These are phyloP conservation scores for Adansonia gregorii DNA, from an alignment of 441 rosid genomes.

Conservation along the genomic window DNA sequence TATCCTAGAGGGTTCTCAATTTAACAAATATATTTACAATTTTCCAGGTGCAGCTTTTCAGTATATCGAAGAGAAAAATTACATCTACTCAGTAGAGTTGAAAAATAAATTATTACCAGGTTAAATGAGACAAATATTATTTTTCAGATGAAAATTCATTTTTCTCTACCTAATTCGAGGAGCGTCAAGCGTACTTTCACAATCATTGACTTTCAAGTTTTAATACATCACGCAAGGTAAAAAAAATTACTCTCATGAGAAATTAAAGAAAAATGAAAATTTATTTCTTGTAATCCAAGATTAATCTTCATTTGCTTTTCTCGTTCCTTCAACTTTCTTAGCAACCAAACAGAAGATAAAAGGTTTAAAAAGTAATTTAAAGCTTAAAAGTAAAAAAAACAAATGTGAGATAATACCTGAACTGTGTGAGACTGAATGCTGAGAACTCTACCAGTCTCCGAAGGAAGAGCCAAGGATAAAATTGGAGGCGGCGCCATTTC, in stretches of 20 bases:
- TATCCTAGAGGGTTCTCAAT: background rate
- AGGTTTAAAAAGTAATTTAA: background rate
- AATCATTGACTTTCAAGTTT: background rate
- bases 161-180: background rate
- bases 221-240: background rate
- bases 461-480: constrained; percentile 24
- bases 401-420: constrained; percentile 16
- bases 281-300: background rate
- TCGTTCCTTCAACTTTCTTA: background rate
- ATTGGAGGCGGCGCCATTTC: constrained; percentile 20
- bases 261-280: background rate
- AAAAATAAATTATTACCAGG: background rate
- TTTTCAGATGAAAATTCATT: background rate
- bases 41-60: no score
- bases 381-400: background rate
- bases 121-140: background rate
- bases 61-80: no score
- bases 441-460: constrained; percentile 22
- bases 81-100: background rate
- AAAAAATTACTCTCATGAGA: background rate
- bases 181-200: background rate
- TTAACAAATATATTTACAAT: background rate
- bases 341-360: background rate
- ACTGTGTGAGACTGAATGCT: constrained; percentile 25
- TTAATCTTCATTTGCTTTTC: background rate